Evolutionary conservation across 768 basidiomycete species (phyloP).

Genomic region (Russula griseocarnosa): DNA sequence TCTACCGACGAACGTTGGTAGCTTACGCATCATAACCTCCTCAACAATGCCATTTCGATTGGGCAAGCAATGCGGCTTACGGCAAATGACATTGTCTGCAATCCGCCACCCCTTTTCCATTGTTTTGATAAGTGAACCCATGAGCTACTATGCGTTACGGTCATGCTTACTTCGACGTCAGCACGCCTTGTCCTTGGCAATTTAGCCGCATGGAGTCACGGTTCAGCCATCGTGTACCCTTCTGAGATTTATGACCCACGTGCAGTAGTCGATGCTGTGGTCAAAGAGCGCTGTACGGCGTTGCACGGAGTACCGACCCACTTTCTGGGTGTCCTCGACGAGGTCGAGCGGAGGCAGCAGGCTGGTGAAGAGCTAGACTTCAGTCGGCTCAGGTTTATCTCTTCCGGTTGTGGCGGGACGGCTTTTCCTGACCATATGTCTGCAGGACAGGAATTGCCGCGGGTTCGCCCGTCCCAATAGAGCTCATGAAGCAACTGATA

Average conservation of each 20-base stretch:
- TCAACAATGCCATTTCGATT: constrained; percentile 73
- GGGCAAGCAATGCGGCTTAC: constrained; percentile 69
- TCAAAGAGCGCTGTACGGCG: constrained; percentile 66
- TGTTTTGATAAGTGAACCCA: constrained; percentile 73
- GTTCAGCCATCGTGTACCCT: constrained; percentile 70
- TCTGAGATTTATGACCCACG: constrained; percentile 59
- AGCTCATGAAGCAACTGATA: constrained; percentile 72
- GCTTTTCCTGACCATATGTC: background rate
- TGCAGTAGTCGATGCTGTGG: constrained; percentile 67
- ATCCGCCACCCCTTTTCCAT: constrained; percentile 80
- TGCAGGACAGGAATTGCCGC: constrained; percentile 77
- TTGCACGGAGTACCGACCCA: constrained; percentile 86
- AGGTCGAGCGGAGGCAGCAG: constrained; percentile 53
- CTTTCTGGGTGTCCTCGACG: constrained; percentile 68
- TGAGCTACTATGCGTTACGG: background rate
- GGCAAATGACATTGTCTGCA: constrained; percentile 66
- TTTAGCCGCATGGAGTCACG: constrained; percentile 71
- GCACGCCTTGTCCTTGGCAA: constrained; percentile 79
- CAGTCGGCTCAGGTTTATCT: constrained; percentile 49
- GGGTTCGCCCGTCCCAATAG: constrained; percentile 73
- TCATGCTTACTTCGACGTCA: constrained; percentile 14
- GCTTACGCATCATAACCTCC: constrained; percentile 74
- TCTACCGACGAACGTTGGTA: constrained; percentile 30
- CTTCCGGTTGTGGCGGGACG: background rate
- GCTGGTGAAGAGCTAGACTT: constrained; percentile 48